A percentile compares a stretch with the other conserved stretches of the same genome.
These are phyloP conservation scores for Nakazawaea ishiwadae DNA, from an alignment of 805 yeast species.

Conservation along the genomic window DNA sequence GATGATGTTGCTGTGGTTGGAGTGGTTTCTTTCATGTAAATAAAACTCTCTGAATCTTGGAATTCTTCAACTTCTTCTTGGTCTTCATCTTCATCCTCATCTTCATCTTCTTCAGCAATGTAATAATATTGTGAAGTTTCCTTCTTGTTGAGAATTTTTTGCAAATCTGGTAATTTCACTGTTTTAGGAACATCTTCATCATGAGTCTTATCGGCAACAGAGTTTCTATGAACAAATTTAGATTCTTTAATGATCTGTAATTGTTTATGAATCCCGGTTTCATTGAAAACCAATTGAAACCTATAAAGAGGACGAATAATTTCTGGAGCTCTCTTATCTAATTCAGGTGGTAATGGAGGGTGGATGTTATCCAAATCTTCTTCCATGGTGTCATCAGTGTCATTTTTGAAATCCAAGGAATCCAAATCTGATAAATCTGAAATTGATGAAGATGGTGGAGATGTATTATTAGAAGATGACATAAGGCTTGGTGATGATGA, in stretches of 20 bases:
- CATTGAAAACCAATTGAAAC: constrained; percentile 41
- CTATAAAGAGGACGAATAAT: constrained; percentile 39
- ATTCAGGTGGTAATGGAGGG: constrained; percentile 37
- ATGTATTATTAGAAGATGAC: constrained; percentile 21
- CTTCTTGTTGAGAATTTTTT: background rate
- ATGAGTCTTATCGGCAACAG: background rate
- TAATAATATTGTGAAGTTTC: constrained; percentile 1
- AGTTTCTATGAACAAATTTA: constrained; percentile 4
- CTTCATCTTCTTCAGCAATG: constrained; percentile 13
- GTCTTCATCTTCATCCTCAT: constrained; percentile 14
- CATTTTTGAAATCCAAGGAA: constrained; percentile 11
- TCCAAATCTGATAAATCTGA: constrained; percentile 15
- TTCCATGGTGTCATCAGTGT: constrained; percentile 1
- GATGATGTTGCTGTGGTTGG: too few species aligned
- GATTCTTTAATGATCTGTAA: constrained; percentile 20
- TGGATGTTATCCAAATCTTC: constrained; percentile 12
- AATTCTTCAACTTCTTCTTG: background rate
- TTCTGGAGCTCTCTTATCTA: constrained; percentile 39
- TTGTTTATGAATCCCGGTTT: constrained; percentile 32
- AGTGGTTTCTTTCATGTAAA: background rate
- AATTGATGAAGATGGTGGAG: constrained; percentile 24
- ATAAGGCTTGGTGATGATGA: constrained; percentile 26
- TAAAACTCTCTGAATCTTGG: background rate
- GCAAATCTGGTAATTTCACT: constrained; percentile 6
- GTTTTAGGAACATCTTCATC: background rate